Conservation (phyloP, 129 eudicot species). For the Oenanthe sinensis region DNA sequence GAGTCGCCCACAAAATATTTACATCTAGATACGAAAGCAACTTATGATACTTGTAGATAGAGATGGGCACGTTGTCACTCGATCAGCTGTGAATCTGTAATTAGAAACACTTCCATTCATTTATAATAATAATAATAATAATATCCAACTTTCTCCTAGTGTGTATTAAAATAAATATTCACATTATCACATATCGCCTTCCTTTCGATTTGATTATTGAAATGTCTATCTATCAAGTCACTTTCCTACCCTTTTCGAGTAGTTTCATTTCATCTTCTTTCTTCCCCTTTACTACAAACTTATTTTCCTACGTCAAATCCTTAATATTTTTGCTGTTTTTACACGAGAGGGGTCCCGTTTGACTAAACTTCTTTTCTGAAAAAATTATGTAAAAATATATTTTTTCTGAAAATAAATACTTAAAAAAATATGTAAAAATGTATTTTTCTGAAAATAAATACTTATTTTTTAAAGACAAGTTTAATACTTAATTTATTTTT, state of each 20-base stretch:
- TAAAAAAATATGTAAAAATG: no score
- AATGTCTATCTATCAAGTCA: neutral
- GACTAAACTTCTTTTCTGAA: no score
- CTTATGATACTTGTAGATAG: constrained; percentile 24
- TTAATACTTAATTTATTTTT: no score
- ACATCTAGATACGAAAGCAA: constrained; percentile 28
- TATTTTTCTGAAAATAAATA: no score
- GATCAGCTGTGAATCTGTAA: neutral
- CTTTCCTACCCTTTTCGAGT: neutral
- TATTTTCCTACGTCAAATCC: neutral
- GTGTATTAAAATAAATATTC: no score
- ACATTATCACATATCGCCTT: neutral
- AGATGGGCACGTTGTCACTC: constrained; percentile 26
- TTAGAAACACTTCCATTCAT: neutral
- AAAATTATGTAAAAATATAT: no score
- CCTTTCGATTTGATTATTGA: neutral
- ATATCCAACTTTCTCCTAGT: no score
- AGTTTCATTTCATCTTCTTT: neutral
- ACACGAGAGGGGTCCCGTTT: neutral
- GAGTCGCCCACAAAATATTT: constrained; percentile 19
- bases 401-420: no score
- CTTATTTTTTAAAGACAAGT: no score
- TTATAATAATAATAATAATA: neutral
- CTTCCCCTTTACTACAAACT: neutral
- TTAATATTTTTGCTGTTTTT: neutral